These are phyloP conservation scores for Tardiomyces digboiensis DNA, from an alignment of 1,139 yeast species.

Conservation along the genomic window DNA sequence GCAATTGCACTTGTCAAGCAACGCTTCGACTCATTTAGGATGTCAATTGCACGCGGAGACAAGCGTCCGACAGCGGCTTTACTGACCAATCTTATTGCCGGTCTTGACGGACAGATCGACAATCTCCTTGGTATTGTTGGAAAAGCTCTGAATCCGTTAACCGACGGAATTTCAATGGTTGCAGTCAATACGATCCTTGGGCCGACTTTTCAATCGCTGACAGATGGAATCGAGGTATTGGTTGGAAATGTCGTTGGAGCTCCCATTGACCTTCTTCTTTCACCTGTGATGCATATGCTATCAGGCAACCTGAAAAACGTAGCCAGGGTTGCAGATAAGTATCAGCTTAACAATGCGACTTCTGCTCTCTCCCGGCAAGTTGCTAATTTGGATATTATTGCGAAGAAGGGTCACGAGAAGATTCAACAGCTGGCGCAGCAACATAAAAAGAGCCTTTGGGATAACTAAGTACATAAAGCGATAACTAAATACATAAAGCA, in stretches of 20 bases:
- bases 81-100: conserved; percentile 19
- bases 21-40: conserved; percentile 16
- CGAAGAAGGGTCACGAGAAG: conserved; percentile 8
- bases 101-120: conserved; percentile 20
- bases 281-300: not conserved
- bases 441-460: no score
- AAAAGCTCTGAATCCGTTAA: conserved; percentile 15
- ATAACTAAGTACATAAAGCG: no score
- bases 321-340: conserved; percentile 9
- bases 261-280: conserved; percentile 1
- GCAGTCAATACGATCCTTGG: conserved; percentile 19
- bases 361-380: conserved; percentile 7
- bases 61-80: conserved; percentile 18
- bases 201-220: conserved; percentile 23
- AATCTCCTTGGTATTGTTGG: conserved; percentile 13
- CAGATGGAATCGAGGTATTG: conserved; percentile 25
- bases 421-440: no score
- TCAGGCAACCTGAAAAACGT: conserved; percentile 5
- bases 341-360: conserved; percentile 7
- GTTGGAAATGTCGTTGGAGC: conserved; percentile 20
- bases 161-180: conserved; percentile 17
- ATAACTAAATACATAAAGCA: no score
- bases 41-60: conserved; percentile 12
- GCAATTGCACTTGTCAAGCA: conserved; percentile 18
- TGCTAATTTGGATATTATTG: conserved; percentile 11